phyloP scores from a whole-genome alignment of 1,284 basidiomycete genomes.

The Boletus semigastroideus region DNA sequence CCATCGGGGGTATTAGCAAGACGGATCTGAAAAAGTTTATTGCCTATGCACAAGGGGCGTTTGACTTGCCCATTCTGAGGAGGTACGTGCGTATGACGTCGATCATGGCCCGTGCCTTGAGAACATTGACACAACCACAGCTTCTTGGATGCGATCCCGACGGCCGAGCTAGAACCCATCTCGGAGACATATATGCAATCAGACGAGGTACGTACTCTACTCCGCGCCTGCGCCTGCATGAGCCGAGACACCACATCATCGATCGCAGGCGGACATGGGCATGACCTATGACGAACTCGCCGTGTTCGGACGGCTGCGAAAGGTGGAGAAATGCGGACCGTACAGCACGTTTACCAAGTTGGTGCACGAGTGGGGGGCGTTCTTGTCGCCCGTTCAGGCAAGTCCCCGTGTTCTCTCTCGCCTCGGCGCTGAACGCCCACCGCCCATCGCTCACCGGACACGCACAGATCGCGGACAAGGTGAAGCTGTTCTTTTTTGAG shows the following conservation, averaged over 20 bases:
- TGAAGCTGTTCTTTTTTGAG: conserved; percentile 57
- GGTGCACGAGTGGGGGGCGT: conserved; percentile 87
- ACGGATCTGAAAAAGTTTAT: conserved; percentile 98
- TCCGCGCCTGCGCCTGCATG: no score
- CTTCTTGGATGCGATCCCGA: conserved; percentile 90
- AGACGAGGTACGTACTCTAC: conserved; percentile 74
- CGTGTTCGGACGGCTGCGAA: conserved; percentile 89
- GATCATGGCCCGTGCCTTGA: no score
- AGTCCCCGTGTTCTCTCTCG: not conserved
- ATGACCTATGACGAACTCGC: conserved; percentile 99
- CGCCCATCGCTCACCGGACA: no score
- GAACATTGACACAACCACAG: no score
- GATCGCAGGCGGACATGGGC: conserved; percentile 85
- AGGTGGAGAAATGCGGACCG: conserved; percentile 96
- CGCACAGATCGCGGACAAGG: conserved; percentile 82
- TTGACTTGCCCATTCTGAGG: conserved; percentile 82
- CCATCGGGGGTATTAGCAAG: conserved; percentile 97
- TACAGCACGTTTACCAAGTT: conserved; percentile 97
- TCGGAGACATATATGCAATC: conserved; percentile 92
- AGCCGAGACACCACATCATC: no score
- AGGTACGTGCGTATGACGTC: no score
- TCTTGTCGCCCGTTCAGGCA: conserved; percentile 79
- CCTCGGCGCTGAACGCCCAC: not conserved
- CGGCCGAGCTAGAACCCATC: conserved; percentile 96
- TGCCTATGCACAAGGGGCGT: conserved; percentile 74